phyloP scores from a whole-genome alignment of 2,329 filamentous ascomycete species.

The Periconia sp. region DNA sequence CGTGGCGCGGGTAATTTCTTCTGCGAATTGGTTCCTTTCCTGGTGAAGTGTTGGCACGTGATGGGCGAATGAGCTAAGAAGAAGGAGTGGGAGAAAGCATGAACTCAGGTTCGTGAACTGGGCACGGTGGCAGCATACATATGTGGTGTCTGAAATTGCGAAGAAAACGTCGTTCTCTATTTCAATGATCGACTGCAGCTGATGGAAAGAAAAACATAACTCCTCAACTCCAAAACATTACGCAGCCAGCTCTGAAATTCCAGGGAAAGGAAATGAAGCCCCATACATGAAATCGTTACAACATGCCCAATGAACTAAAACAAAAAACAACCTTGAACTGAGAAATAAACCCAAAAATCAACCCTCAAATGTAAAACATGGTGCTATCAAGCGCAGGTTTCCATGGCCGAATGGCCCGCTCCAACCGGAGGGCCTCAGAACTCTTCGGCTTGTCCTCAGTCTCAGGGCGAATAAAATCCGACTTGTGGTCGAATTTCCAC shows the following conservation, averaged over 20 bases:
- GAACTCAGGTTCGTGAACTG: no score
- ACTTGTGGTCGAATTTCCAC: neutral
- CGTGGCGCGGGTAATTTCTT: no score
- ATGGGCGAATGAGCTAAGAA: no score
- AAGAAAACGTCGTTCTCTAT: neutral
- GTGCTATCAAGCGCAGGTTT: neutral
- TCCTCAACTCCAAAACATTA: neutral
- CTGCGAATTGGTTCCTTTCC: no score
- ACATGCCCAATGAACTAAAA: neutral
- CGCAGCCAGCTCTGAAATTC: neutral
- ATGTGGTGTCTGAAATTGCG: no score
- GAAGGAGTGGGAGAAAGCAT: no score
- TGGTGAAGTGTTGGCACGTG: no score
- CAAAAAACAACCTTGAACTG: no score
- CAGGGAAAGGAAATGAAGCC: no score
- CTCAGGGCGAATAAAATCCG: neutral
- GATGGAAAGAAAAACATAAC: neutral
- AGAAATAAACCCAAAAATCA: neutral
- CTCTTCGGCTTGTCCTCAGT: neutral
- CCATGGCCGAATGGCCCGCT: neutral
- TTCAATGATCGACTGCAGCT: neutral
- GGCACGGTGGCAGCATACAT: no score
- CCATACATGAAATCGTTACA: no score
- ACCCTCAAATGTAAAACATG: neutral
- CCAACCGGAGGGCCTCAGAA: no score